Base-by-base conservation (phyloP, 2,329 filamentous ascomycete genomes). In the Trichoderma sp. region DNA sequence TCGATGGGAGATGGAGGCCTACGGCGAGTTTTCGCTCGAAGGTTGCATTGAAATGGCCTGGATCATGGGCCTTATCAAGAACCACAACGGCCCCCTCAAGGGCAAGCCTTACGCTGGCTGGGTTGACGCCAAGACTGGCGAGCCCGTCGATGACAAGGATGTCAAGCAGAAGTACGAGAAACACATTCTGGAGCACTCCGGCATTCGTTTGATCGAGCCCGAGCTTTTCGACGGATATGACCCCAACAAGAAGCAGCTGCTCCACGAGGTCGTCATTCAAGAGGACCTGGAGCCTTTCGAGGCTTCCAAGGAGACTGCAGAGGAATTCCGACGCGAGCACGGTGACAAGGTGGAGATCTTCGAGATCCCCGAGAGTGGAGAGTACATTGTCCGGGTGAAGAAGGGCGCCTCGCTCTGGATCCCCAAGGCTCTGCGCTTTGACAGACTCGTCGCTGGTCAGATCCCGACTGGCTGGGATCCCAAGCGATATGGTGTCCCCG, bases 61-160 rank as follows among this genome's bases (percentile, higher is more conserved):
- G 96, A 94, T 99, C 82, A 99, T 98, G 95, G 96, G 96, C 79
- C 90, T 98, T 73, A 98, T 99, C 86, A 98, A 95, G 88, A 97
- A 99, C 83, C 93, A 97, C 86, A 98, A 98, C 77, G 96, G 96
- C 21, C 91, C 92, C 36, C 90, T 99, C 81, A 99, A 99, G 86
- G 96, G 96, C 81, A 92, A 97, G 85, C 92, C 92, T 75, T 98
- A 99, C 85, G 94, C 95, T 76, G 96, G 96, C 77, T 99, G 93
- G 94, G 93, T 99, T 72, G 96, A 99, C 79, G 88, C 90, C 80
- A 98, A 98, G 89, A 91, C 93, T 69, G 93, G 93, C 57, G 95
- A 98, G 72, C 96, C 96, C 8, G 94, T 99, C 32, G 95, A 98
- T 73, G 96, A 99, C 85, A 98, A 98, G 86, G 96, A 99, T 78